Evolutionary conservation across 495 filamentous ascomycete species (phyloP).

Genomic region (Podospora comata): DNA sequence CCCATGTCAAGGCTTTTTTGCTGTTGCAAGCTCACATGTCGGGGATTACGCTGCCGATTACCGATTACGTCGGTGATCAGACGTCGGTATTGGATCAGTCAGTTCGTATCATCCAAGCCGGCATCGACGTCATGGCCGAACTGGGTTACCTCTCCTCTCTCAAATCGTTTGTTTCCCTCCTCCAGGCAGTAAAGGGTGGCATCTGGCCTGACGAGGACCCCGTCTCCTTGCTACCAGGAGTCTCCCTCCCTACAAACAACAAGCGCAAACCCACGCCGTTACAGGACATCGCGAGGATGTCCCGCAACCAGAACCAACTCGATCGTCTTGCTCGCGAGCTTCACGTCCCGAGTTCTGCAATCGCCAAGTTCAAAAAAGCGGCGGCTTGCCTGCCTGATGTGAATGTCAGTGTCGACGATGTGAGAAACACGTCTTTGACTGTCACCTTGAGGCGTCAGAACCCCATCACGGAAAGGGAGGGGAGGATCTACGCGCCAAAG

Average conservation of each 20-base stretch:
- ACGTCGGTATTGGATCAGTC: constrained; percentile 82
- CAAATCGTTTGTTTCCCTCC: constrained; percentile 73
- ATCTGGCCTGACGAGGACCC: constrained; percentile 84
- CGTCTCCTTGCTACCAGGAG: constrained; percentile 77
- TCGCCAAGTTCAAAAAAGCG: constrained; percentile 54
- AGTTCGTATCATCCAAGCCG: constrained; percentile 90
- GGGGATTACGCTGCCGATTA: constrained; percentile 85
- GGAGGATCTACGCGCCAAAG: constrained; percentile 73
- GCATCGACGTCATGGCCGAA: constrained; percentile 92
- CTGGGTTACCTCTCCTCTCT: constrained; percentile 72
- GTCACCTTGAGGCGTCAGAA: constrained; percentile 68
- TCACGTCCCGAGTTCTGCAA: constrained; percentile 30
- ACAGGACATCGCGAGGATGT: constrained; percentile 5
- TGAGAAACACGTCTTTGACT: constrained; percentile 59
- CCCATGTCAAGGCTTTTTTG: constrained; percentile 94
- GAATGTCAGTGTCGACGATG: constrained; percentile 56
- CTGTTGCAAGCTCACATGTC: constrained; percentile 94
- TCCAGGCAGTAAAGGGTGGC: constrained; percentile 88
- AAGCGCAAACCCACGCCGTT: constrained; percentile 30
- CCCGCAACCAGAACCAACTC: constrained; percentile 38
- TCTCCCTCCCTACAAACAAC: constrained; percentile 43
- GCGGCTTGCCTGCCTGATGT: constrained; percentile 64
- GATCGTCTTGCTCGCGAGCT: constrained; percentile 41
- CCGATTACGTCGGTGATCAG: constrained; percentile 96
- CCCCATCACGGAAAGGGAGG: constrained; percentile 55